Evolutionary conservation across 1,284 basidiomycete genomes (phyloP).

Genomic region (Sanghuangporus sanghuang): DNA sequence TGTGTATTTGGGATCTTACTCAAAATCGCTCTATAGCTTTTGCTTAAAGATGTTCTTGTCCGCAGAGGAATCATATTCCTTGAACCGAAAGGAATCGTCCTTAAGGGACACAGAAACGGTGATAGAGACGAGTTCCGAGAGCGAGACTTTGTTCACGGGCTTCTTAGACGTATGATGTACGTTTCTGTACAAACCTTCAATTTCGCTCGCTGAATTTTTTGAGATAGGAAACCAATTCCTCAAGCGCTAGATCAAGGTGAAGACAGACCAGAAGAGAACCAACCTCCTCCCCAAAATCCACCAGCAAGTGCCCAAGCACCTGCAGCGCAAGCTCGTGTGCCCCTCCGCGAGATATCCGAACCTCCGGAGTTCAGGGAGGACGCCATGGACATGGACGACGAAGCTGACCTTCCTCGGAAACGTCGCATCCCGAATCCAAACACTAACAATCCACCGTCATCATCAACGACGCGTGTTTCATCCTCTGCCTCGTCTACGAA

Average conservation of each 20-base stretch:
- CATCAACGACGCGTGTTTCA: not conserved
- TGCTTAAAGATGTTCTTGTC: slow-evolving; percentile 57
- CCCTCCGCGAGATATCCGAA: slow-evolving; percentile 24
- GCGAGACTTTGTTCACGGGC: slow-evolving; percentile 46
- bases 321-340: slow-evolving; percentile 19
- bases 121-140: slow-evolving; percentile 53
- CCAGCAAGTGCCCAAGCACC: slow-evolving; percentile 8
- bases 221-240: slow-evolving; percentile 11
- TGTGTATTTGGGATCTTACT: slow-evolving; percentile 18
- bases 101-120: slow-evolving; percentile 53
- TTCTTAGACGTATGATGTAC: slow-evolving; percentile 59
- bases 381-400: slow-evolving; percentile 20
- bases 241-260: not conserved
- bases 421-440: slow-evolving; percentile 2
- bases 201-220: not conserved
- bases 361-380: slow-evolving; percentile 22
- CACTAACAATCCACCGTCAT: not conserved
- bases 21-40: slow-evolving; percentile 40
- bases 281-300: slow-evolving; percentile 9
- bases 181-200: slow-evolving; percentile 17
- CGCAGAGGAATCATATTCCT: slow-evolving; percentile 63
- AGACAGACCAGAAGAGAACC: not conserved
- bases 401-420: slow-evolving; percentile 8
- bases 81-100: slow-evolving; percentile 52
- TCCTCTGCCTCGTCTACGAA: slow-evolving; percentile 2